Base-by-base conservation (phyloP, 179 eudicot genomes). In the Nepenthes alata region DNA sequence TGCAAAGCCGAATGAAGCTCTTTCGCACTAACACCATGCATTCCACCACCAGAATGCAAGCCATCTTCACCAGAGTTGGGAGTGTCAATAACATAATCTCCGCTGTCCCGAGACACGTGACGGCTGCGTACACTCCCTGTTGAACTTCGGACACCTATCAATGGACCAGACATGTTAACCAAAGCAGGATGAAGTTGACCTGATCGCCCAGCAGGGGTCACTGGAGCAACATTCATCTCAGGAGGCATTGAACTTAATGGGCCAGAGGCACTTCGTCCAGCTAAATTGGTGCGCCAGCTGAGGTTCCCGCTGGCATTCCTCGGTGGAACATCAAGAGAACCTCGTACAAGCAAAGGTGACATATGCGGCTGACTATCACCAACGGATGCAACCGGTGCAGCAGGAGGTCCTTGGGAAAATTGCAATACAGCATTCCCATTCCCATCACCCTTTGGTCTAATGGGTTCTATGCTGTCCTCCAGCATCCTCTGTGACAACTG, bases 321-420 rank as follows among this genome's bases (percentile, higher is more conserved):
- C 6, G 87, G 75, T 4, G 98, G 97, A 56, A 87, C 96, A 67
- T 93, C 98, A 41, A 93, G 85, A 65, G 98, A 93, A 34, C 98
- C 98, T 49, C 98, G 85, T 15, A 93, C 98, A 44, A 93, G 90
- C 72, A 93, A 78, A 52, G 98, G 98, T 36, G 98, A 93, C 98
- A 93, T 93, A 64, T 93, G 97, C 58, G 98, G 97, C 70, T 90
- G 98, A 65, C 74, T 85, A 64, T 93, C 98, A 39, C 78, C 80
- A 57, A 82, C 77, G 50, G 95, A 82, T 48, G 83, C 63, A 51
- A 78, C 68, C 66, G 87, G 97, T 10, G 94, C 72, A 59, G 78
- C 89, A 5, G 87, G 62, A 38, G 95, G 93, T 11, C 91, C 94
- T 67, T 93, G 98, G 65, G 98, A 93, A 72, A 93, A 93, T 72